phyloP scores from a whole-genome alignment of 2,329 filamentous ascomycete species.

The Ophiostoma pallidulum region DNA sequence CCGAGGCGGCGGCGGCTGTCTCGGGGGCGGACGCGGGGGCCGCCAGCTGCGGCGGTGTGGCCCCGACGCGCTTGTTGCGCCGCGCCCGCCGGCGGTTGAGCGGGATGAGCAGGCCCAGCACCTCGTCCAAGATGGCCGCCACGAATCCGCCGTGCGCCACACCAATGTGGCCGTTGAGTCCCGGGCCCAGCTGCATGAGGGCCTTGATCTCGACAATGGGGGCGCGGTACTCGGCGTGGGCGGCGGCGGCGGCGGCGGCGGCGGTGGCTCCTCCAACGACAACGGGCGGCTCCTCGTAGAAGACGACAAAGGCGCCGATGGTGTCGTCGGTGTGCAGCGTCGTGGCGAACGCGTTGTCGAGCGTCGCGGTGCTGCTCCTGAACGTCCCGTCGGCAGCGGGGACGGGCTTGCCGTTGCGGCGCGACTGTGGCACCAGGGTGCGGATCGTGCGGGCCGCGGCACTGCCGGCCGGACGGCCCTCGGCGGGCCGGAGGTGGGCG shows the following conservation, averaged over 20 bases:
- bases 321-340: slow-evolving; percentile 43
- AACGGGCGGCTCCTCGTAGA: slow-evolving; percentile 32
- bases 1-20: slow-evolving; percentile 11
- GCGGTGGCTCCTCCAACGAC: no score
- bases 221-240: neutral
- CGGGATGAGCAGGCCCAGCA: slow-evolving; percentile 40
- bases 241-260: neutral
- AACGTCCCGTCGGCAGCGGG: slow-evolving; percentile 1
- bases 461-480: neutral
- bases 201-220: slow-evolving; percentile 23
- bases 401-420: slow-evolving; percentile 28
- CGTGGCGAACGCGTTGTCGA: slow-evolving; percentile 28
- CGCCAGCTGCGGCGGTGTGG: neutral
- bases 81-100: slow-evolving; percentile 25
- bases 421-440: slow-evolving; percentile 27
- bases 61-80: slow-evolving; percentile 2
- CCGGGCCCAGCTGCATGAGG: slow-evolving; percentile 35
- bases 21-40: slow-evolving; percentile 1
- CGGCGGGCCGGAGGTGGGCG: slow-evolving; percentile 31
- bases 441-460: slow-evolving; percentile 18
- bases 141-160: slow-evolving; percentile 50
- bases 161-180: slow-evolving; percentile 43
- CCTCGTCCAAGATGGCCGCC: slow-evolving; percentile 49
- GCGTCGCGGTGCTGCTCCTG: neutral
- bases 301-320: slow-evolving; percentile 35